Evolutionary conservation across 306 rosid genomes (phyloP), one percentile per base, ranked within the genome.

Genomic region (Corylus avellana): DNA sequence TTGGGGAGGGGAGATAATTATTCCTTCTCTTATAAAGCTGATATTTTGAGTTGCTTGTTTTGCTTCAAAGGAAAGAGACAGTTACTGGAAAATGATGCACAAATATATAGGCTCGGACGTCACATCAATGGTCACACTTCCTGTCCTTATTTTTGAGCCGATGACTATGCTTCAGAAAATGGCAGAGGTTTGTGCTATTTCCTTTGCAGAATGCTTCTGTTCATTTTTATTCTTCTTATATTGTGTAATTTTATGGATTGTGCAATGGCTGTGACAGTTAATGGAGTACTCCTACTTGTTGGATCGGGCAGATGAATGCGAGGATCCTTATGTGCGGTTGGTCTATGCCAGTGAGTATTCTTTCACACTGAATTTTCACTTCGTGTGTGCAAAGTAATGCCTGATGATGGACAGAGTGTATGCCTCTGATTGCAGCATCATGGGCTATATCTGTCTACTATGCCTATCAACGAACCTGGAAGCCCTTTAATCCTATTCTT

Each of bases 31-130:
- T 79, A 35, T 72, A 46, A 50, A 77, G 78, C 77, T 80, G 22
- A 62, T 53, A 58, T 78, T 63, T 12, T 84, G 74, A 73, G 74
- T 58, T 55, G 73, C 46, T 62, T 71, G 22, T 49, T 50, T 49
- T 77, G 72, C 37, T 75, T 39, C 61, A 48, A 82, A 92, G 98
- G 98, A 94, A 75, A 92, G 97, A 69, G 98, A 94, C 73, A 73
- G 97, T 86, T 94, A 91, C 88, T 94, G 94, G 97, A 92, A 91
- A 93, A 91, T 91, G 98, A 94, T 94, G 98, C 97, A 91, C 27
- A 85, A 91, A 73, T 92, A 94, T 77, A 86, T 94, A 56, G 97
- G 98, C 3, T 84, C 94, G 14, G 98, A 94, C 77, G 59, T 92
- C 72, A 92, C 97, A 51, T 94, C 98, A 66, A 84, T 94, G 93